Evolutionary conservation across 371 early-diverging fungal species (phyloP).

Genomic region (Thermomucor indicae-seudaticae): DNA sequence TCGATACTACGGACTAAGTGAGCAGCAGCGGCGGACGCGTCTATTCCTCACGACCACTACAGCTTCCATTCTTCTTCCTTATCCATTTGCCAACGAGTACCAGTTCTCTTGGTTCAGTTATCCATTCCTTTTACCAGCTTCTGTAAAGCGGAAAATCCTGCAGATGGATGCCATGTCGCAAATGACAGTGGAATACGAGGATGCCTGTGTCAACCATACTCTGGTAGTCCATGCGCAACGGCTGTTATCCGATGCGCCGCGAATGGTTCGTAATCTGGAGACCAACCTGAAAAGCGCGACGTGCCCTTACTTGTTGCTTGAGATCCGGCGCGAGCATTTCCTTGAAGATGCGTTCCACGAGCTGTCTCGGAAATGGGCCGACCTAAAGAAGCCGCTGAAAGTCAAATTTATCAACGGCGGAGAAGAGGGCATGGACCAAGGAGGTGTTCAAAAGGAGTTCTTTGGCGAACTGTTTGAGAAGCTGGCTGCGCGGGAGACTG

Average conservation of each 20-base stretch:
- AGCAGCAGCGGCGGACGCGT: constrained; percentile 36
- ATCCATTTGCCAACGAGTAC: constrained; percentile 42
- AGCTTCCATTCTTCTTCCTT: constrained; percentile 26
- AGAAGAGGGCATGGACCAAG: constrained; percentile 91
- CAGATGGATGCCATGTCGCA: constrained; percentile 80
- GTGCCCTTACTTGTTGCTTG: constrained; percentile 78
- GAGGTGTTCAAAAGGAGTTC: constrained; percentile 96
- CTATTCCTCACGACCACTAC: constrained; percentile 31
- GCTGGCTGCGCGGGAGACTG: constrained; percentile 77
- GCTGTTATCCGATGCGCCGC: constrained; percentile 54
- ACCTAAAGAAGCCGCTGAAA: constrained; percentile 77
- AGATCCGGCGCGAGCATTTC: constrained; percentile 65
- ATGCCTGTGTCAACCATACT: constrained; percentile 79
- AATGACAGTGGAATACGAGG: constrained; percentile 81
- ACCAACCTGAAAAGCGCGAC: constrained; percentile 44
- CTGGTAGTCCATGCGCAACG: constrained; percentile 63
- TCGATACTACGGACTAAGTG: constrained; percentile 17
- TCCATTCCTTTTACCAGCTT: constrained; percentile 71
- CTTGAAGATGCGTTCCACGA: constrained; percentile 69
- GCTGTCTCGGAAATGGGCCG: constrained; percentile 46
- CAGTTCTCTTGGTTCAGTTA: constrained; percentile 73
- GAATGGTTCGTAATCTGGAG: constrained; percentile 37
- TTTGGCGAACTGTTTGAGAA: constrained; percentile 88
- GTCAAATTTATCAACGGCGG: constrained; percentile 82
- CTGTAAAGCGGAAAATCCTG: constrained; percentile 71